A percentile compares a stretch with the other conserved stretches of the same genome.
phyloP scores from a whole-genome alignment of 2,329 filamentous ascomycete genomes.

The Penicillium sp. region DNA sequence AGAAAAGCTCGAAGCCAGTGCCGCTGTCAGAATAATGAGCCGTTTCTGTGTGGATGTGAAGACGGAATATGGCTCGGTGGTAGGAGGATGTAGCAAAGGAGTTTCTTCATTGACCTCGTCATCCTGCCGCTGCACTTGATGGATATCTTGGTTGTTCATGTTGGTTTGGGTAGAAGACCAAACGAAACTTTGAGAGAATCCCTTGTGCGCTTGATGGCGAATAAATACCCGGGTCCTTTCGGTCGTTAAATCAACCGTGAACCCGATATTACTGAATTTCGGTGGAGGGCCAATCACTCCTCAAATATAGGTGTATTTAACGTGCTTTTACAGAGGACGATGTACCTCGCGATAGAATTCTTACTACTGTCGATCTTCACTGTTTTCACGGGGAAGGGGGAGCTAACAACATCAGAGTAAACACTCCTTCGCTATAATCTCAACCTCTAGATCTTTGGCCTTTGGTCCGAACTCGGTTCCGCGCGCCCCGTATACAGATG shows the following conservation, averaged over 20 bases:
- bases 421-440: no score
- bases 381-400: no score
- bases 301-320: neutral
- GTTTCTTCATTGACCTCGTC: conserved; percentile 16
- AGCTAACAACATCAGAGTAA: neutral
- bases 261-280: neutral
- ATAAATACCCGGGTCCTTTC: neutral
- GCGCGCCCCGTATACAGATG: conserved; percentile 30
- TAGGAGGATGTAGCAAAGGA: conserved; percentile 11
- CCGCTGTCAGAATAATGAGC: conserved; percentile 40
- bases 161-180: neutral
- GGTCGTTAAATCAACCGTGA: neutral
- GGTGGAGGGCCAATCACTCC: no score
- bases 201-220: neutral
- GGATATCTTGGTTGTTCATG: neutral
- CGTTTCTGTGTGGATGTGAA: conserved; percentile 37
- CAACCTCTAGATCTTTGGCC: conserved; percentile 14
- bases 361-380: no score
- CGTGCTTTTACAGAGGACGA: neutral
- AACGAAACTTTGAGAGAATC: neutral
- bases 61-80: conserved; percentile 27
- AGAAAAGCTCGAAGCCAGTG: conserved; percentile 44
- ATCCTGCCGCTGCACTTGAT: neutral
- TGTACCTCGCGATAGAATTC: no score
- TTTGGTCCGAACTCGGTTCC: neutral